Base-by-base conservation (phyloP, 1,284 basidiomycete species). In the Inonotus obliquus region DNA sequence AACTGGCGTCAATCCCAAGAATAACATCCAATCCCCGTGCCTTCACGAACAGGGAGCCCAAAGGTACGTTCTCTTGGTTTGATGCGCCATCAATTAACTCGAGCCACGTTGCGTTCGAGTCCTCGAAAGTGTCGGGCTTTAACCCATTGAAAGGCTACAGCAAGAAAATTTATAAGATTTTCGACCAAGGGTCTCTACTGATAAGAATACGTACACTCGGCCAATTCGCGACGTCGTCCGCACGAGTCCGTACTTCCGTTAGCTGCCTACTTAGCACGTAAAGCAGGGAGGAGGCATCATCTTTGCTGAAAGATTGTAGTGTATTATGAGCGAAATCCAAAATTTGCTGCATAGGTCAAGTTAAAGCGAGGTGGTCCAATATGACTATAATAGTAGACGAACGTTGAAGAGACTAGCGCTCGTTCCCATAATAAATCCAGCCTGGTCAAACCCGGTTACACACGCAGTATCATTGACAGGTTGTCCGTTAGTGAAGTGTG, bases 391-490 rank as follows among this genome's bases (percentile, higher is more conserved):
- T 6, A 10, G 35, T 13, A 9, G 17, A 44, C 48, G 35, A 11
- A 84, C 85, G 65, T 84, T 84, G 72, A 87, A 87, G 38, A 86
- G 68, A 69, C 80, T 85, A 25, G 86, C 81, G 63, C 83, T 85
- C 5, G 80, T 81, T 9, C 85, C 85, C 79, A 87, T 85, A 41
- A 87, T 67, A 67, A 87, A 87, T 0, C 80, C 80, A 0, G 81
- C 84, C 67, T 87, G 81, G 66, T 89, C 87, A 65, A 89, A 89
- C 9, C 80, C 81, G 1, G 77, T 80, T 14, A 87, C 82, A 67
- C 88, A 90, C 1, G 79, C 71, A 2, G 81, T 81, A 1, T 74
- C 69, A 64, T 81, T 82, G 17, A 70, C 70, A 1, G 85, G 78
- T 61, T 72, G 70, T 6, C 83, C 83, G 61, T 84, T 78, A 14